Percentiles rank a stretch among this genome's conserved stretches.
Evolutionary conservation across 2,329 filamentous ascomycete species (phyloP).

Genomic region (Leptographium galeiforme): DNA sequence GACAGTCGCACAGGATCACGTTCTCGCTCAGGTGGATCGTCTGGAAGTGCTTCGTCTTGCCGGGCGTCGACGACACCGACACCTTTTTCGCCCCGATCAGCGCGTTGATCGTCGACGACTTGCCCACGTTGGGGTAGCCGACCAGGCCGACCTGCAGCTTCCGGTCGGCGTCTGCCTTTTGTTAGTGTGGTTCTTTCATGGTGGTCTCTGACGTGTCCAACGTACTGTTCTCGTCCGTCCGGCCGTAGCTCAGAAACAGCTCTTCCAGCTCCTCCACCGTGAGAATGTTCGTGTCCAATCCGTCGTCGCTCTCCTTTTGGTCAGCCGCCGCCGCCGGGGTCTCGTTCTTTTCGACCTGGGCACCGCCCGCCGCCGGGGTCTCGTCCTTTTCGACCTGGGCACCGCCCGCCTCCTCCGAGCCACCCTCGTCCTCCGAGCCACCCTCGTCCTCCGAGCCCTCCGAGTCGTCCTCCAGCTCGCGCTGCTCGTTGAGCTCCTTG

Average conservation of each 20-base stretch:
- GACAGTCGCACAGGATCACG: constrained; percentile 92
- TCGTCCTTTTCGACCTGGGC: constrained; percentile 10
- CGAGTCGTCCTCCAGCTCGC: constrained; percentile 31
- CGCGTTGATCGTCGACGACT: constrained; percentile 98
- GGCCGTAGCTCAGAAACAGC: constrained; percentile 65
- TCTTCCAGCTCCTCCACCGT: constrained; percentile 87
- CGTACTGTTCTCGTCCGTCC: constrained; percentile 33
- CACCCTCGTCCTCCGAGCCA: constrained; percentile 30
- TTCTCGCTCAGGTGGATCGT: constrained; percentile 86
- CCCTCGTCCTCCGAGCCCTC: constrained; percentile 27
- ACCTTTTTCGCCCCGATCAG: constrained; percentile 98
- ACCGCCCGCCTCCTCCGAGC: constrained; percentile 15
- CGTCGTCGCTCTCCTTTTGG: constrained; percentile 22
- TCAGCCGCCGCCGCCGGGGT: neutral
- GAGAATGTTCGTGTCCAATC: constrained; percentile 63
- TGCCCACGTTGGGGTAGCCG: constrained; percentile 97
- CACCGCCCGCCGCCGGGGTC: too few relatives aligned
- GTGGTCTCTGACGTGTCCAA: neutral
- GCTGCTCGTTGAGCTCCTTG: constrained; percentile 74
- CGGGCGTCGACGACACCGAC: constrained; percentile 90
- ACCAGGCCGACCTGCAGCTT: constrained; percentile 89
- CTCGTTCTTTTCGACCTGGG: neutral
- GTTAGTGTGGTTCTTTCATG: constrained; percentile 1
- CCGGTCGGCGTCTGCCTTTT: constrained; percentile 27
- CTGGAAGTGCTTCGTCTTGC: constrained; percentile 99